A percentile compares a stretch with the other conserved stretches of the same genome.
phyloP scores from a whole-genome alignment of 78 protist species.

The Carpediemonas membranifera region DNA sequence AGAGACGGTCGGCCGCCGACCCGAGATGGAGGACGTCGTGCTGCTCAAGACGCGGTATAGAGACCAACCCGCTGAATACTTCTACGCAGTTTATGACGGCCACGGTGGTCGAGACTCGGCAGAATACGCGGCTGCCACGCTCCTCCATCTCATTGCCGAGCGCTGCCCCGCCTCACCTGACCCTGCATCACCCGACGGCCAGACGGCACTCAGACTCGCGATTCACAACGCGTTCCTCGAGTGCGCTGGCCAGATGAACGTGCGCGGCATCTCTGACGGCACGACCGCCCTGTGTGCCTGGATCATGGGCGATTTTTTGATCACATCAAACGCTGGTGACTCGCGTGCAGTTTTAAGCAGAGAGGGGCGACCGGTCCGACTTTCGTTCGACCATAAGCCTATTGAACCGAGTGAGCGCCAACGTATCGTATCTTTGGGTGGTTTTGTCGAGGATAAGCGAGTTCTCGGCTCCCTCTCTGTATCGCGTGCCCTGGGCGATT shows the following conservation, averaged over 20 bases:
- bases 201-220: no score
- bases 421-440: background rate
- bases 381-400: background rate
- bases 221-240: no score
- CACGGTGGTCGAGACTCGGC: background rate
- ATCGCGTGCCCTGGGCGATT: background rate
- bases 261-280: background rate
- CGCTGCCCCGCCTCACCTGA: no score
- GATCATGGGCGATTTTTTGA: background rate
- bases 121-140: background rate
- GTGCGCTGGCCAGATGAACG: no score
- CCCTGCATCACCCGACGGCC: no score
- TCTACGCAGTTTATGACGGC: background rate
- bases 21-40: background rate
- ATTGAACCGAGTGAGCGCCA: background rate
- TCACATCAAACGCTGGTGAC: background rate
- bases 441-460: background rate
- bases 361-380: no score
- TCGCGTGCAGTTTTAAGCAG: background rate
- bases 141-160: no score
- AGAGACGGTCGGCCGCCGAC: background rate
- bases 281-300: background rate
- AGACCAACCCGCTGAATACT: background rate
- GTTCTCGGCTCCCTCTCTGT: background rate
- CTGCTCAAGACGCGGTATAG: background rate